A percentile compares a stretch with the other conserved stretches of the same genome.
These are phyloP conservation scores for Paratinospora sagittata DNA, from an alignment of 164 flowering plant species.

Conservation along the genomic window DNA sequence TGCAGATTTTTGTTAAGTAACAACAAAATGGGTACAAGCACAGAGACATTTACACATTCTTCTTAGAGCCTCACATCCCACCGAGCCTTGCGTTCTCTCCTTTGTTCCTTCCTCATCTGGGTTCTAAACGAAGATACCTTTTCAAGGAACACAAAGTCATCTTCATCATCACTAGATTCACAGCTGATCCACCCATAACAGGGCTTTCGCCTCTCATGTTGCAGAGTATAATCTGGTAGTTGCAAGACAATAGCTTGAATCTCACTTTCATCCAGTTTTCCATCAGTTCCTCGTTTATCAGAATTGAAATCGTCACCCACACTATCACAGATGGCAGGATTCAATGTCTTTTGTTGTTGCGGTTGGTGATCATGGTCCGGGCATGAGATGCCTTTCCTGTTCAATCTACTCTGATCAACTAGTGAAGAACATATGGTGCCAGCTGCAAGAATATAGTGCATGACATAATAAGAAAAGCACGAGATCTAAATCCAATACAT, in stretches of 20 bases:
- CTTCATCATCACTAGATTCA: slow-evolving; percentile 20
- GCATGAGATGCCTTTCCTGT: slow-evolving; percentile 1
- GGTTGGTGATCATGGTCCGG: neutral
- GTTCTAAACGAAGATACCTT: neutral
- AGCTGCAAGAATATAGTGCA: neutral
- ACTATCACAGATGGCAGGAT: neutral
- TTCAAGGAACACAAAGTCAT: slow-evolving; percentile 11
- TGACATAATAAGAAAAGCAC: neutral
- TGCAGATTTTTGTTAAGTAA: too few relatives aligned
- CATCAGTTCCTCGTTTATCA: too few relatives aligned
- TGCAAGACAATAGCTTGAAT: neutral
- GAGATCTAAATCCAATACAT: too few relatives aligned
- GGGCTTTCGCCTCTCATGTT: slow-evolving; percentile 14
- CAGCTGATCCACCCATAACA: slow-evolving; percentile 34
- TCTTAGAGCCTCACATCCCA: neutral
- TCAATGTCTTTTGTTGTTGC: neutral
- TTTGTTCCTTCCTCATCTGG: neutral
- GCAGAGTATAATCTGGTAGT: neutral
- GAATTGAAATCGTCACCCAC: neutral
- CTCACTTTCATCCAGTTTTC: neutral
- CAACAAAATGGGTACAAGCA: too few relatives aligned
- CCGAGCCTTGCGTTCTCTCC: slow-evolving; percentile 13
- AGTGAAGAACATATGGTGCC: neutral
- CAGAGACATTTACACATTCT: neutral
- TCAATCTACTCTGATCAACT: neutral